Conservation (phyloP, 1,284 basidiomycete genomes). For the Leucoagaricus sp. region DNA sequence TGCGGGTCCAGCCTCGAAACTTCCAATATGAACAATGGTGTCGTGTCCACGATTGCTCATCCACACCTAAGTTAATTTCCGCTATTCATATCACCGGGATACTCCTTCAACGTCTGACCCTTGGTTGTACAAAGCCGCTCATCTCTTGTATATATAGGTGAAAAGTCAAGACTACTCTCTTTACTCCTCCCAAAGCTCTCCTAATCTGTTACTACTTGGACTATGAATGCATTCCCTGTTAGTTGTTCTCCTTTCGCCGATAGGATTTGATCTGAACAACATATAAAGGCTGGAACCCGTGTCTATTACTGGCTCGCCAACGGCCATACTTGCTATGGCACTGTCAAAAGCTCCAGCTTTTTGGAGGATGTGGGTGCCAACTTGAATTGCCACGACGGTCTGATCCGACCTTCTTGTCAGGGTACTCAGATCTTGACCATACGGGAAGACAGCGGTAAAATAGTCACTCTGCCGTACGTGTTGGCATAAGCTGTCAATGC, state of each 20-base stretch:
- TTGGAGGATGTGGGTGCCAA: slow-evolving; percentile 52
- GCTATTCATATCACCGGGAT: background rate
- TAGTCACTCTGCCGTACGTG: slow-evolving; percentile 59
- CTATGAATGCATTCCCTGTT: slow-evolving; percentile 66
- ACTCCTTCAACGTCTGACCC: background rate
- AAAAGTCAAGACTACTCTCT: slow-evolving; percentile 8
- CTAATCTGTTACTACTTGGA: slow-evolving; percentile 52
- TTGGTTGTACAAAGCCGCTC: background rate
- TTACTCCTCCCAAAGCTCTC: slow-evolving; percentile 15
- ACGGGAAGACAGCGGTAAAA: slow-evolving; percentile 44
- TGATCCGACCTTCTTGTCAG: slow-evolving; percentile 34
- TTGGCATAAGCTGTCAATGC: slow-evolving; percentile 9
- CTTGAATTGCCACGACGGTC: slow-evolving; percentile 13
- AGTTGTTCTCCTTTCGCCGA: slow-evolving; percentile 21
- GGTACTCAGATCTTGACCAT: slow-evolving; percentile 60
- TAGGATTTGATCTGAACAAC: background rate
- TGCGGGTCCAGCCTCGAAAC: background rate
- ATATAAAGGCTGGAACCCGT: slow-evolving; percentile 56
- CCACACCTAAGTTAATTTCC: background rate
- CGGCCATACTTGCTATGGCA: slow-evolving; percentile 58
- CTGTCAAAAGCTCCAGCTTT: slow-evolving; percentile 48
- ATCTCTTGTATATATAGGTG: slow-evolving; percentile 18
- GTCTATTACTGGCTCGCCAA: slow-evolving; percentile 63
- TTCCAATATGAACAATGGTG: background rate
- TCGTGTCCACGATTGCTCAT: background rate